Evolutionary conservation across 2,329 filamentous ascomycete species (phyloP), one percentile per base, ranked within the genome.

Genomic region (Aureobasidium musti): DNA sequence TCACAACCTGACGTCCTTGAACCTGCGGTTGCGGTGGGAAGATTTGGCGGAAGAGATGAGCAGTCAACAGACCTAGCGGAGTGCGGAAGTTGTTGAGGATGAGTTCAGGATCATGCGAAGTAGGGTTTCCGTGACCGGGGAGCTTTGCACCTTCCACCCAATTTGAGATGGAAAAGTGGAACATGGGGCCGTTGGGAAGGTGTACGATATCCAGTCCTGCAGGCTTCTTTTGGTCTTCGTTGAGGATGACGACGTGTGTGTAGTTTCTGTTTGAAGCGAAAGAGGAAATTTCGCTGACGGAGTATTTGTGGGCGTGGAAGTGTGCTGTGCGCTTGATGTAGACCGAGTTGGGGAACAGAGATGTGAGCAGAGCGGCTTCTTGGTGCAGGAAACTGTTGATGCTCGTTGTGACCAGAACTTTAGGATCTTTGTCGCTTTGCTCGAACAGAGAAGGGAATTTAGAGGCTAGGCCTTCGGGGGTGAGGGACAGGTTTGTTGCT

Each of bases 61-160:
- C 94, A 0, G 93, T 92, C 45, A 98, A 82, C 11, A 97, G 82
- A 79, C 95, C 95, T 1, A 99, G 84, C 0, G 94, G 92, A 0
- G 95, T 99, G 73, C 91, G 90, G 83, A 99, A 99, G 76, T 95
- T 94, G 79, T 98, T 98, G 61, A 97, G 83, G 41, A 96, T 84
- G 33, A 97, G 83, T 78, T 97, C 94, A 0, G 93, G 92, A 74
- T 91, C 92, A 79, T 97, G 93, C 57, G 91, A 90, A 1, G 94
- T 97, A 0, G 92, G 87, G 71, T 93, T 94, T 79, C 87, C 95
- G 59, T 99, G 94, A 1, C 94, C 93, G 0, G 92, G 92, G 17
- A 99, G 83, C 70, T 91, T 91, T 75, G 90, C 91, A 60, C 91
- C 91, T 72, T 96, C 91, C 41, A 96, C 84, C 89, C 92, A 99